These are phyloP conservation scores for Antitrichia curtipendula DNA, from an alignment of 225 moss, liverwort and hornwort species.

Conservation along the genomic window DNA sequence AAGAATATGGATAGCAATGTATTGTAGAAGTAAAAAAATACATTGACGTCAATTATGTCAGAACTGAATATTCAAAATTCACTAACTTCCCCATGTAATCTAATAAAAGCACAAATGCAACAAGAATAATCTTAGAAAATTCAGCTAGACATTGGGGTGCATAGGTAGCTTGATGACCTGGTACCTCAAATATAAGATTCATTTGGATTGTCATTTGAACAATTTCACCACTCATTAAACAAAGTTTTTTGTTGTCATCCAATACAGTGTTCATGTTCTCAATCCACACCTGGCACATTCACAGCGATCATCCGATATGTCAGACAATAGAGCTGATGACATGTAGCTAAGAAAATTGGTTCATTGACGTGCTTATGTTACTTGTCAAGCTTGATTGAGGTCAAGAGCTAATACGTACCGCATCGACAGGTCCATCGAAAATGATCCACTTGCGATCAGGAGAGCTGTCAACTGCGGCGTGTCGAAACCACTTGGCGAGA, in stretches of 20 bases:
- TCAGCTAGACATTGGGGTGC: accelerated
- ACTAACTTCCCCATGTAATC: not conserved
- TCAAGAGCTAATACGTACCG: not conserved
- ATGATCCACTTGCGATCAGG: slow-evolving; percentile 73
- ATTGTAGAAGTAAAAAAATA: not conserved
- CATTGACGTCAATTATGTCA: too few relatives aligned
- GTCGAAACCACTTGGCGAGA: slow-evolving; percentile 47
- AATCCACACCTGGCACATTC: slow-evolving; percentile 57
- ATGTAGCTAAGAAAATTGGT: not conserved
- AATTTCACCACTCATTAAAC: slow-evolving; percentile 87
- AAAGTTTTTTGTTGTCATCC: slow-evolving; percentile 80
- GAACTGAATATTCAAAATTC: too few relatives aligned
- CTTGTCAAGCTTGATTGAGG: not conserved
- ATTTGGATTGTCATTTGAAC: slow-evolving; percentile 74
- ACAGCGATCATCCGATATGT: accelerated
- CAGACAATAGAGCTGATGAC: not conserved
- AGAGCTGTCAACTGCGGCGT: slow-evolving; percentile 51
- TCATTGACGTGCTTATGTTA: too few relatives aligned
- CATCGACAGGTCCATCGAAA: slow-evolving; percentile 80
- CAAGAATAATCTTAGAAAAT: not conserved
- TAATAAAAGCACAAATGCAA: not conserved
- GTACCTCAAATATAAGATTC: slow-evolving; percentile 78
- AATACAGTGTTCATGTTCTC: slow-evolving; percentile 86
- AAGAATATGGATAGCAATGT: not conserved
- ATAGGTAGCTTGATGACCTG: not conserved